A percentile compares a stretch with the other conserved stretches of the same genome.
These are phyloP conservation scores for Aspergillus taichungensis DNA, from an alignment of 495 filamentous ascomycete species.

Conservation along the genomic window DNA sequence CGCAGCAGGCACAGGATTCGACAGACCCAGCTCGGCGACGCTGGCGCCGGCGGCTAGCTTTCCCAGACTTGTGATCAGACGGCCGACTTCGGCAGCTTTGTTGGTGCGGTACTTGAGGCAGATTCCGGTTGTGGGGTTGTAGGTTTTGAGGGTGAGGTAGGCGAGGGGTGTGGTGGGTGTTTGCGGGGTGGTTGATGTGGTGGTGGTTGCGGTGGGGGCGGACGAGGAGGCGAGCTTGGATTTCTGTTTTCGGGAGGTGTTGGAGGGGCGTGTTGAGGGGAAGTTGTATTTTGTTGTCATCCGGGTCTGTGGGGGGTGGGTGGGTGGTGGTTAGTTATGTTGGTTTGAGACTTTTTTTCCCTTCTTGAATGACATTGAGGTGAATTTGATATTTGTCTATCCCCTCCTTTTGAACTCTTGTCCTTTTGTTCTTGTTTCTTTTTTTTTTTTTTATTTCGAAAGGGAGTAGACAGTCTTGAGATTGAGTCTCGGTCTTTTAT, in stretches of 20 bases:
- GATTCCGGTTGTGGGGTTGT: conserved; percentile 70
- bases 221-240: conserved; percentile 9
- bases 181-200: conserved; percentile 12
- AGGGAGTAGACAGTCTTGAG: no score
- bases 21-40: conserved; percentile 51
- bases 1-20: conserved; percentile 19
- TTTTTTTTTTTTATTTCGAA: no score
- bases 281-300: conserved; percentile 82
- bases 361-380: no score
- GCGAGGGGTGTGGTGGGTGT: conserved; percentile 40
- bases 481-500: background rate
- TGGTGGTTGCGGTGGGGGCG: conserved; percentile 15
- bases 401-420: no score
- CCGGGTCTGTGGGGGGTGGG: conserved; percentile 46
- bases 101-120: conserved; percentile 85
- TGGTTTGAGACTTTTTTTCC: background rate
- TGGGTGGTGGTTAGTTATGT: conserved; percentile 2
- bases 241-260: conserved; percentile 8
- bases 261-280: conserved; percentile 34
- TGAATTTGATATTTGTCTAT: background rate
- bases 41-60: conserved; percentile 47
- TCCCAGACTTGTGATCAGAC: conserved; percentile 68
- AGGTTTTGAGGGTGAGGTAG: conserved; percentile 78
- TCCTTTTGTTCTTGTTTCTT: no score
- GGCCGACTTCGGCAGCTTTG: conserved; percentile 81